Evolutionary conservation across 257 asterid genomes (phyloP).

Genomic region (Vinca minor): DNA sequence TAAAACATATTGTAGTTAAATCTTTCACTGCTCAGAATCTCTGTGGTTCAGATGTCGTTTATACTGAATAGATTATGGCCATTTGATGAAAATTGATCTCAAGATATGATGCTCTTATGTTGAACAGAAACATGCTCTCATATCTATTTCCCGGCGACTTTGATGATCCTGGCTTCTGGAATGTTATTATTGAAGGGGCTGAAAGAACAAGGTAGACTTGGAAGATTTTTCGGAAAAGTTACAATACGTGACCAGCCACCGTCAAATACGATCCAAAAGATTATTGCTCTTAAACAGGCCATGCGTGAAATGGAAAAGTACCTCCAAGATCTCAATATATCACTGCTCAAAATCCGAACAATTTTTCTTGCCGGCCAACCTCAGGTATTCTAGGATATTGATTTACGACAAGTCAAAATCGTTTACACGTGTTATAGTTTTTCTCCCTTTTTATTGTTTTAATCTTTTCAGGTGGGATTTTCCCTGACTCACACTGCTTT

Average conservation of each 20-base stretch:
- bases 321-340: slow-evolving; percentile 72
- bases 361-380: slow-evolving; percentile 85
- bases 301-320: slow-evolving; percentile 78
- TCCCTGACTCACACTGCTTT: background rate
- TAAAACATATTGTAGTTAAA: background rate
- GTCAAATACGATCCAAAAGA: slow-evolving; percentile 86
- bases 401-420: too few relatives aligned
- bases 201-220: slow-evolving; percentile 95
- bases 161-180: slow-evolving; percentile 65
- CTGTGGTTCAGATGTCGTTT: background rate
- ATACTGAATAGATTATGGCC: background rate
- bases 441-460: background rate
- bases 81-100: background rate
- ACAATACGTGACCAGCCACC: slow-evolving; percentile 90
- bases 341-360: slow-evolving; percentile 75
- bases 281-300: slow-evolving; percentile 86
- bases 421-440: background rate
- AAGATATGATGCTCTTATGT: slow-evolving; percentile 11
- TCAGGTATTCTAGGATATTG: slow-evolving; percentile 43
- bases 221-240: slow-evolving; percentile 81
- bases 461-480: background rate
- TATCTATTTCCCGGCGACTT: slow-evolving; percentile 57
- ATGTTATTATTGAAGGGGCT: slow-evolving; percentile 85
- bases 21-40: background rate
- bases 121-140: slow-evolving; percentile 67